Conservation (phyloP, 2,329 filamentous ascomycete species). For the Calonectria honghensis region DNA sequence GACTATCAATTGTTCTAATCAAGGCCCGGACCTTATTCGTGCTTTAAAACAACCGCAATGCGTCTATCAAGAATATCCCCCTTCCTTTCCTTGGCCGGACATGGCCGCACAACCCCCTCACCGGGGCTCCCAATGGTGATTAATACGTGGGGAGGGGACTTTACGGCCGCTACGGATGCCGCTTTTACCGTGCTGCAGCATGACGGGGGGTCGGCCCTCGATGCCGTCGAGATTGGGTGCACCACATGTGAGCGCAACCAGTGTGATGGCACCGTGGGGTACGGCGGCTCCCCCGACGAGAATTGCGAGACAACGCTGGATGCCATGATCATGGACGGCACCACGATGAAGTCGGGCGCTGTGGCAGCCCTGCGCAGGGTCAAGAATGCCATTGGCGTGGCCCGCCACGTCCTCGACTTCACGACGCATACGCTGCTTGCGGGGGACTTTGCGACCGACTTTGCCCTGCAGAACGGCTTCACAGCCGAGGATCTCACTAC, state of each 20-base stretch:
- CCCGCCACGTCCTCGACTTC: conserved; percentile 69
- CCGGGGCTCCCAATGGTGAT: conserved; percentile 69
- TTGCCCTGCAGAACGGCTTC: conserved; percentile 72
- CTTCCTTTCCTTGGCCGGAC: conserved; percentile 41
- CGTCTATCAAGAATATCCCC: conserved; percentile 21
- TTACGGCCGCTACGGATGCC: conserved; percentile 71
- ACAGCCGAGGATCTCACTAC: conserved; percentile 66
- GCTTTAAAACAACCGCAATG: conserved; percentile 34
- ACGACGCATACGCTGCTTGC: conserved; percentile 72
- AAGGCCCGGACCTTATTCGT: not conserved
- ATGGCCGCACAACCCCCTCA: conserved; percentile 51
- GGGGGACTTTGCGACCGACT: conserved; percentile 72
- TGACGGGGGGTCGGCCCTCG: conserved; percentile 63
- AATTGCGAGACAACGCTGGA: conserved; percentile 75
- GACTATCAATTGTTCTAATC: not conserved
- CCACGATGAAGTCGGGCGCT: conserved; percentile 71
- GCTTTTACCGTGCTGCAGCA: conserved; percentile 64
- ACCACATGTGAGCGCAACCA: conserved; percentile 70
- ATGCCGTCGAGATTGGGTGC: conserved; percentile 72
- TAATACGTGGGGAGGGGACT: conserved; percentile 74
- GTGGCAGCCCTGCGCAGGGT: conserved; percentile 71
- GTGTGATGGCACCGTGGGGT: conserved; percentile 74
- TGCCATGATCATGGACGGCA: conserved; percentile 75
- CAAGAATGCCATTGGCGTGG: conserved; percentile 69
- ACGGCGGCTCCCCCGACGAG: conserved; percentile 73